Evolutionary conservation across 805 yeast genomes (phyloP).

Genomic region (Jamesozyma jinghongensis): DNA sequence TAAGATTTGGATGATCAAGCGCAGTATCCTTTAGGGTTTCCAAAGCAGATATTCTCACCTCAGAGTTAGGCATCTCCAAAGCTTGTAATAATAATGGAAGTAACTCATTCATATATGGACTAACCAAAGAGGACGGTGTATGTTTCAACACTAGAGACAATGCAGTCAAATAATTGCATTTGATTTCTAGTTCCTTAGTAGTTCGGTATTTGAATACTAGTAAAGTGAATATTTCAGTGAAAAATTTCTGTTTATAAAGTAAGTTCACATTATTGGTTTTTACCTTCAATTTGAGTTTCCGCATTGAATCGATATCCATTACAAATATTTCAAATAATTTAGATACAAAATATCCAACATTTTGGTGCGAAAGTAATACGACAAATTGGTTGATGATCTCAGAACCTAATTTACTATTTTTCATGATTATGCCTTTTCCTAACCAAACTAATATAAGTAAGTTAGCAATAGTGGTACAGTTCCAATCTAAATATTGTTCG

Average conservation of each 20-base stretch:
- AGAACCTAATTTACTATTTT: slow-evolving; percentile 37
- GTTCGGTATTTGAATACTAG: slow-evolving; percentile 40
- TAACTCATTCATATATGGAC: slow-evolving; percentile 51
- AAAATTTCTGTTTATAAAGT: slow-evolving; percentile 73
- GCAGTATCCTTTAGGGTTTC: slow-evolving; percentile 48
- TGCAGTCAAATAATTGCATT: slow-evolving; percentile 51
- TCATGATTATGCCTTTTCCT: slow-evolving; percentile 57
- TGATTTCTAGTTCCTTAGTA: slow-evolving; percentile 19
- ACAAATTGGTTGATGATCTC: slow-evolving; percentile 30
- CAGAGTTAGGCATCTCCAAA: slow-evolving; percentile 36
- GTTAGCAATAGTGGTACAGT: slow-evolving; percentile 14
- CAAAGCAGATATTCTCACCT: slow-evolving; percentile 51
- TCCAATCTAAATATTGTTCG: slow-evolving; percentile 7
- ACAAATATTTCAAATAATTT: slow-evolving; percentile 54
- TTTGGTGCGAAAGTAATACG: slow-evolving; percentile 28
- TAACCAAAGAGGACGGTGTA: slow-evolving; percentile 51
- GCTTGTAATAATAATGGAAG: slow-evolving; percentile 68
- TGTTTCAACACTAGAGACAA: slow-evolving; percentile 58
- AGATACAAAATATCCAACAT: slow-evolving; percentile 35
- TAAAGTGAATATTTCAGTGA: slow-evolving; percentile 48
- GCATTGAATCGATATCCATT: slow-evolving; percentile 52
- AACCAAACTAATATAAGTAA: slow-evolving; percentile 62
- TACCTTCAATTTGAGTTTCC: slow-evolving; percentile 36
- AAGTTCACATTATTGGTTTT: slow-evolving; percentile 49
- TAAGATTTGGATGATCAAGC: slow-evolving; percentile 43